Evolutionary conservation across 495 filamentous ascomycete species (phyloP), one percentile per base, ranked within the genome.

Genomic region (Thozetella sp.): DNA sequence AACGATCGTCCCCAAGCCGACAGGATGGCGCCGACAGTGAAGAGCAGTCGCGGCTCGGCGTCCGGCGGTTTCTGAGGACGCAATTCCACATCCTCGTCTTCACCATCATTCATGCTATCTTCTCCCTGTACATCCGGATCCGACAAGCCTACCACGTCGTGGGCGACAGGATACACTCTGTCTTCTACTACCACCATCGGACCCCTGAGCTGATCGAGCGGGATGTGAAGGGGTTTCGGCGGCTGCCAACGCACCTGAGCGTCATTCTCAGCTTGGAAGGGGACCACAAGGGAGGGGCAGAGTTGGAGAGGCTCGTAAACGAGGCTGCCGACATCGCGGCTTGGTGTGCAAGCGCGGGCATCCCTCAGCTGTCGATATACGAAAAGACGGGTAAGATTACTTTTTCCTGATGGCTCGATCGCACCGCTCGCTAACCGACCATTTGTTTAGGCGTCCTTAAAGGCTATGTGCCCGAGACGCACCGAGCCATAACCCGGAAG

Each of bases 181-280:
- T 98, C 60, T 80, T 93, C 23, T 90, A 93, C 67, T 91, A 99
- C 75, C 96, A 98, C 72, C 93, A 98, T 73, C 88, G 90, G 48
- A 94, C 93, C 1, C 95, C 95, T 19, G 91, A 96, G 76, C 80
- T 96, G 58, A 96, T 99, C 63, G 83, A 86, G 63, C 85, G 88
- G 60, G 95, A 99, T 78, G 90, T 97, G n/a, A 88, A 84, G 64
- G 81, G 77, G 1, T 78, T 94, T 56, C 81, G 76, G 40, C 80
- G 87, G 57, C 63, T 97, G 50, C 95, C 95, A 2, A 79, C 89
- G 55, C 96, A 98, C 71, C 67, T 99, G 22, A 97, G 93, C 69
- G 88, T 97, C 6, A 88, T 98, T 58, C 72, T 99, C 60, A 89
- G 87, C 4, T 70, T 91, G 56, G 86, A 93, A 51, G 86, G 87